Conservation (phyloP, 768 basidiomycete species). For the Mrakia gelida region DNA sequence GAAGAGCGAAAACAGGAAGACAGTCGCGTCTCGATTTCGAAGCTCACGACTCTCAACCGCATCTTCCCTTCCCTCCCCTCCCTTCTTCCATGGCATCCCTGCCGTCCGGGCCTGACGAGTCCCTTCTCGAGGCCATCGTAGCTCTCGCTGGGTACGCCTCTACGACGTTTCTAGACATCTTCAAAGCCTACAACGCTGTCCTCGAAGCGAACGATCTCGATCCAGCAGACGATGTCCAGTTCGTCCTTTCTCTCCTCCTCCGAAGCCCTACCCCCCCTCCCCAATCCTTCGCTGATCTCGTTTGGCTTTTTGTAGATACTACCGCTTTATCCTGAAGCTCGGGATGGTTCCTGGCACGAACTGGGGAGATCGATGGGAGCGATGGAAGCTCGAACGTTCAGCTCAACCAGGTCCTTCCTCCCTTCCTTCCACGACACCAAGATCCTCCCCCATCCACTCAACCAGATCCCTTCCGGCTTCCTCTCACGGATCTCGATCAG, state of each 20-base stretch:
- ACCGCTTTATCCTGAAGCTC: slow-evolving; percentile 74
- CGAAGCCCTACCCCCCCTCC: not conserved
- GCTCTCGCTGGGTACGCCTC: slow-evolving; percentile 61
- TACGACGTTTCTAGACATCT: slow-evolving; percentile 71
- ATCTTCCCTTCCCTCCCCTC: not conserved
- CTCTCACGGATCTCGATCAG: not conserved
- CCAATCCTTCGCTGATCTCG: not conserved
- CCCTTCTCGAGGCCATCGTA: slow-evolving; percentile 62
- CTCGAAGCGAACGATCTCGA: slow-evolving; percentile 70
- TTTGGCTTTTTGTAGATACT: slow-evolving; percentile 48
- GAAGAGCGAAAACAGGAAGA: too few species aligned
- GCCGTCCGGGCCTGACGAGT: not conserved
- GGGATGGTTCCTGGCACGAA: slow-evolving; percentile 72
- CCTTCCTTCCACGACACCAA: slow-evolving; percentile 45
- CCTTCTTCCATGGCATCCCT: not conserved
- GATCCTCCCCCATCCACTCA: slow-evolving; percentile 37
- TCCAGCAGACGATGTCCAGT: slow-evolving; percentile 61
- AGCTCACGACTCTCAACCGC: not conserved
- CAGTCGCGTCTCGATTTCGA: not conserved
- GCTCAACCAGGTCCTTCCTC: slow-evolving; percentile 25
- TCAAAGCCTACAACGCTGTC: slow-evolving; percentile 79
- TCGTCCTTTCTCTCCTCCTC: not conserved
- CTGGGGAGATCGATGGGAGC: slow-evolving; percentile 77
- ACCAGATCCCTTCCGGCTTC: not conserved
- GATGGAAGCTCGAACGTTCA: slow-evolving; percentile 30